Evolutionary conservation across 2,329 filamentous ascomycete genomes (phyloP).

Genomic region (Cytospora chrysosperma): DNA sequence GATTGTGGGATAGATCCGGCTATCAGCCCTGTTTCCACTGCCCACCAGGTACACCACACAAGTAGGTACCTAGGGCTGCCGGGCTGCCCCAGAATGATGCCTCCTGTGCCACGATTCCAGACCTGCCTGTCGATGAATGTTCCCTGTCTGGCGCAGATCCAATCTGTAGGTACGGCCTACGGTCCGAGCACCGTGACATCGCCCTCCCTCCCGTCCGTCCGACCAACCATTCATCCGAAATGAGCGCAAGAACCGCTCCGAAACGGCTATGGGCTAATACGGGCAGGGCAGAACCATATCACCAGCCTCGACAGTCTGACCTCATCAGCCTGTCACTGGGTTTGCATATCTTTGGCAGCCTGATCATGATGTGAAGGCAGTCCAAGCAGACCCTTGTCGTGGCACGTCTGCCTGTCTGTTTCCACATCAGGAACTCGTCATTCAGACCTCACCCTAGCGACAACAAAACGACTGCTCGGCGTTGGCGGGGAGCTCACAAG

Average conservation of each 20-base stretch:
- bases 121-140: not conserved
- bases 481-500: not conserved
- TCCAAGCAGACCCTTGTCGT: no score
- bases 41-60: not conserved
- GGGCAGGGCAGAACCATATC: not conserved
- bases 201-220: not conserved
- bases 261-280: not conserved
- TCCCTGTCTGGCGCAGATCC: not conserved
- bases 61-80: not conserved
- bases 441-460: not conserved
- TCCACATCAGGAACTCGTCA: no score
- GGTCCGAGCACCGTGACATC: not conserved
- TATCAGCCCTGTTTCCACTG: not conserved
- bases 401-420: no score
- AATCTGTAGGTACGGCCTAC: not conserved
- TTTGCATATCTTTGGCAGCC: no score
- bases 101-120: not conserved
- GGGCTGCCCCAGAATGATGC: not conserved
- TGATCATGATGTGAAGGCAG: no score
- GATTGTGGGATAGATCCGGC: constrained; percentile 11
- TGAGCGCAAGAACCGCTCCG: not conserved
- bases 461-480: no score
- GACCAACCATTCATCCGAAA: not conserved
- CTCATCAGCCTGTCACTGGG: no score
- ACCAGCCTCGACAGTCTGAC: not conserved